phyloP scores from a whole-genome alignment of 345 rosid species.

The Orychophragmus violaceus region DNA sequence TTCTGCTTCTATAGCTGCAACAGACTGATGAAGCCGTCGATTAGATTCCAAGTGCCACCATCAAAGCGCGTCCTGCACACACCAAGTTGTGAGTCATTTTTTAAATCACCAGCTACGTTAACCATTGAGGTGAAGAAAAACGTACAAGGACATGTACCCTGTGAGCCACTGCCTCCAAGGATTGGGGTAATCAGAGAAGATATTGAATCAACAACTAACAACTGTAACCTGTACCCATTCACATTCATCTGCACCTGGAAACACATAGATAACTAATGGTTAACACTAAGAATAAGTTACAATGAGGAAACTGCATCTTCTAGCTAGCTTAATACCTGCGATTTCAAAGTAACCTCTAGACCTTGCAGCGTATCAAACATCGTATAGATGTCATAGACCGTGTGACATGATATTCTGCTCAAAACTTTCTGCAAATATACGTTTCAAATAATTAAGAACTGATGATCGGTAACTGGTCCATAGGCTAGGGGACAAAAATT shows the following conservation, averaged over 20 bases:
- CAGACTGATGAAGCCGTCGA: no score
- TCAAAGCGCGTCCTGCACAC: conserved; percentile 63
- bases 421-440: conserved; percentile 37
- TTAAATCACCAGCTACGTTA: not conserved
- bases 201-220: conserved; percentile 68
- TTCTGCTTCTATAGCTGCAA: no score
- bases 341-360: conserved; percentile 41
- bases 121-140: conserved; percentile 2
- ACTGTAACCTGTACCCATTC: conserved; percentile 30
- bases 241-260: conserved; percentile 34
- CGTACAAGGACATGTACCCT: conserved; percentile 44
- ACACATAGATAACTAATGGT: not conserved
- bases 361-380: conserved; percentile 57
- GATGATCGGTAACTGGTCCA: not conserved
- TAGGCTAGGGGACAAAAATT: not conserved
- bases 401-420: conserved; percentile 54
- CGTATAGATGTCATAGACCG: conserved; percentile 61
- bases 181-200: conserved; percentile 72
- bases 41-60: conserved; percentile 69
- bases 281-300: conserved; percentile 1
- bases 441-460: not conserved
- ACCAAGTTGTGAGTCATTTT: conserved; percentile 1
- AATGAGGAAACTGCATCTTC: conserved; percentile 3
- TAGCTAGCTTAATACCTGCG: conserved; percentile 45
- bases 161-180: conserved; percentile 63